Evolutionary conservation across 352 stramenopile genomes (phyloP).

Genomic region (Phytophthora megakarya): DNA sequence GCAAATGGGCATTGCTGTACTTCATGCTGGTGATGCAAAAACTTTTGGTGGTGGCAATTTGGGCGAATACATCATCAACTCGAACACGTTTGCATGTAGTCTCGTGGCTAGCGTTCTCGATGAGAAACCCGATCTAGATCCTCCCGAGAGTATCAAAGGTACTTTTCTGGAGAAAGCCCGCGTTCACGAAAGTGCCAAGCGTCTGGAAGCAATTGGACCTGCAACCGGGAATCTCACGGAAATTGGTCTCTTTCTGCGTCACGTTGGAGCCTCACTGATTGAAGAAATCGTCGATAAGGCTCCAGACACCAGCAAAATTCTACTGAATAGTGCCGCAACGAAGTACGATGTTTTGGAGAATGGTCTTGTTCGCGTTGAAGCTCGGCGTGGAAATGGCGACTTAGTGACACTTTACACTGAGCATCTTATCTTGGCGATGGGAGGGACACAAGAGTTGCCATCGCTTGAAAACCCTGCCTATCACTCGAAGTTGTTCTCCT

Average conservation of each 20-base stretch:
- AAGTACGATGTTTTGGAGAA: conserved; percentile 53
- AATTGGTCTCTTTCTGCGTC: conserved; percentile 68
- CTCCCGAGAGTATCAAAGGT: conserved; percentile 70
- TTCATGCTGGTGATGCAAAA: conserved; percentile 60
- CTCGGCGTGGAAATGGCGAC: conserved; percentile 28
- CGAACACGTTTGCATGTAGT: conserved; percentile 82
- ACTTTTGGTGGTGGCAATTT: conserved; percentile 75
- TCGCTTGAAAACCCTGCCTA: conserved; percentile 43
- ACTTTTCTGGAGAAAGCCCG: conserved; percentile 72
- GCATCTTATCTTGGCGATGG: conserved; percentile 71
- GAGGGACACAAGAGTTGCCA: conserved; percentile 59
- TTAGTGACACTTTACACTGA: conserved; percentile 55
- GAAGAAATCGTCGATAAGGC: conserved; percentile 52
- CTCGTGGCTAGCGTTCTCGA: conserved; percentile 77
- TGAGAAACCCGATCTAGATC: conserved; percentile 76
- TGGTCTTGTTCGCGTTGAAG: conserved; percentile 58
- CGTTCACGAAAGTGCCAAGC: conserved; percentile 57
- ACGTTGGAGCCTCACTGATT: conserved; percentile 49
- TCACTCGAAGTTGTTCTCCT: conserved; percentile 65
- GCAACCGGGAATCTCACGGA: conserved; percentile 58
- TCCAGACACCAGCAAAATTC: conserved; percentile 43
- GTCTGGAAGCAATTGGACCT: conserved; percentile 57
- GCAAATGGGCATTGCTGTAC: conserved; percentile 61
- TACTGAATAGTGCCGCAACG: conserved; percentile 56
- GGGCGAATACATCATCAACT: conserved; percentile 84